Evolutionary conservation across 257 asterid species (phyloP).

Genomic region (Datura wrightii): DNA sequence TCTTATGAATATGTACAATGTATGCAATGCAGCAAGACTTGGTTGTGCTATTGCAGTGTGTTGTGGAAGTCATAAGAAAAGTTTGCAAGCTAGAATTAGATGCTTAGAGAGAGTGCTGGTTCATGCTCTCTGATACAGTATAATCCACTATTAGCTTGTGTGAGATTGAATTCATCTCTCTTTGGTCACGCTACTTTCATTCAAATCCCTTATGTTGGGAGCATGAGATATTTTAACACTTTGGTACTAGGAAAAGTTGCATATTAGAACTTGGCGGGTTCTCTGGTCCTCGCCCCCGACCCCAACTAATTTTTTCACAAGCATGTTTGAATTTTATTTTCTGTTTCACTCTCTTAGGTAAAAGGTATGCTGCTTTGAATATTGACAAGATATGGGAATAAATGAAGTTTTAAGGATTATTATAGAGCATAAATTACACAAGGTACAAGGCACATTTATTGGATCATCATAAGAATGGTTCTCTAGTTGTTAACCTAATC

Average conservation of each 20-base stretch:
- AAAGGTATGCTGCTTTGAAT: slow-evolving; percentile 16
- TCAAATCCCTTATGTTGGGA: background rate
- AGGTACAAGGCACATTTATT: background rate
- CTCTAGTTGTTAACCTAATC: slow-evolving; percentile 9
- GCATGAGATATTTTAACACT: background rate
- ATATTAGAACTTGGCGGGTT: background rate
- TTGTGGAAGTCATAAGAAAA: slow-evolving; percentile 9
- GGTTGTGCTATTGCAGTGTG: slow-evolving; percentile 8
- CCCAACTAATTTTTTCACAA: background rate
- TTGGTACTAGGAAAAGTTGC: background rate
- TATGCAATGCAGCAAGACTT: background rate
- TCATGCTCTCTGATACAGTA: background rate
- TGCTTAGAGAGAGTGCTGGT: background rate
- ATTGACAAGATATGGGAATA: slow-evolving; percentile 18
- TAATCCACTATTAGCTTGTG: background rate
- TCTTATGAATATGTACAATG: background rate
- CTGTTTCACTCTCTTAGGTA: background rate
- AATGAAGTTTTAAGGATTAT: background rate
- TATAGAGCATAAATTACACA: background rate
- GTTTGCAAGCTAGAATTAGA: slow-evolving; percentile 22
- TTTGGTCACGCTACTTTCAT: background rate
- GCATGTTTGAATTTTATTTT: background rate
- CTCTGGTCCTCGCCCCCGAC: background rate
- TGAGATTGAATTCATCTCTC: slow-evolving; percentile 14
- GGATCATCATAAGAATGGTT: background rate